Evolutionary conservation across 1,284 basidiomycete genomes (phyloP).

Genomic region (Cryptococcus wingfieldii): DNA sequence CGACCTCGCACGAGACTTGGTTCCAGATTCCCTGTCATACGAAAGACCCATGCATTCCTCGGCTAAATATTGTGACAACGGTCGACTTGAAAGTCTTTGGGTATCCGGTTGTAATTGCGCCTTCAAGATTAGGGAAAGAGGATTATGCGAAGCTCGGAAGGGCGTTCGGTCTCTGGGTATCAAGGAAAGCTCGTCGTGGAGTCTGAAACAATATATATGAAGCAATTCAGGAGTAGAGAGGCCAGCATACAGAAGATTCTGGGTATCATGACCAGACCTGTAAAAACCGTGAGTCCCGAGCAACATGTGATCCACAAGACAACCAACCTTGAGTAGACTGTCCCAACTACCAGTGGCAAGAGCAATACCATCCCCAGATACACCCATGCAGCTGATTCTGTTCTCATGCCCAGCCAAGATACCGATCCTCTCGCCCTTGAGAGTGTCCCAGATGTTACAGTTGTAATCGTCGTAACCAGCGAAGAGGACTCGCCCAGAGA

Average conservation of each 20-base stretch:
- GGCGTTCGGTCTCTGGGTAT: too few relatives aligned
- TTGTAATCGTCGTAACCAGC: constrained; percentile 99
- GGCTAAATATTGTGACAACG: too few relatives aligned
- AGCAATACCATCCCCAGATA: constrained; percentile 93
- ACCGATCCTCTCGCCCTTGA: constrained; percentile 95
- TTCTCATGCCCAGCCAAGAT: constrained; percentile 97
- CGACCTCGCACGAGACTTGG: too few relatives aligned
- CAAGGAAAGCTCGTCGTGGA: too few relatives aligned
- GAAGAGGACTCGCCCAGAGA: constrained; percentile 93
- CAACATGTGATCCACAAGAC: not conserved
- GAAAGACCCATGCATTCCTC: too few relatives aligned
- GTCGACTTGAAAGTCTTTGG: too few relatives aligned
- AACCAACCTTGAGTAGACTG: constrained; percentile 81
- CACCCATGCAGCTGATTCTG: constrained; percentile 91
- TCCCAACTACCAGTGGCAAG: constrained; percentile 99
- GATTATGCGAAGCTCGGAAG: too few relatives aligned
- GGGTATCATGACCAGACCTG: constrained; percentile 1
- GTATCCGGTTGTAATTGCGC: too few relatives aligned
- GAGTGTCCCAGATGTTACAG: constrained; percentile 98
- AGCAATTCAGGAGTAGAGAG: not conserved
- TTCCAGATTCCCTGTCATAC: too few relatives aligned
- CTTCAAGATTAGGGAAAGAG: too few relatives aligned
- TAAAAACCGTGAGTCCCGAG: not conserved
- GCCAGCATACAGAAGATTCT: not conserved
- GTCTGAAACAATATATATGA: too few relatives aligned